Conservation (phyloP, 2,329 filamentous ascomycete genomes). For the Paramyrothecium roridum region DNA sequence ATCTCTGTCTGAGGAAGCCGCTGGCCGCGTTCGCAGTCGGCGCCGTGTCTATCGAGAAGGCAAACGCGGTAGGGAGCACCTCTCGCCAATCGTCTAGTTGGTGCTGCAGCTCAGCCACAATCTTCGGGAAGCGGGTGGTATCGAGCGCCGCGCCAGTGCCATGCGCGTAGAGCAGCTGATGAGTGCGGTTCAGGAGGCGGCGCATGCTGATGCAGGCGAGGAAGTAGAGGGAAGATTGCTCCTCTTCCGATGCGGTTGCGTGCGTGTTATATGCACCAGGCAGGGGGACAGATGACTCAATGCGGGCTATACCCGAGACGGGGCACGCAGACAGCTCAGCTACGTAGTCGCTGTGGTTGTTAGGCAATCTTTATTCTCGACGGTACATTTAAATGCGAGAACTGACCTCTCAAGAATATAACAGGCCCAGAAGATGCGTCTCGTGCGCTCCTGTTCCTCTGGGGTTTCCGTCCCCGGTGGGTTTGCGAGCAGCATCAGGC, state of each 20-base stretch:
- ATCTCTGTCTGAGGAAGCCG: slow-evolving; percentile 46
- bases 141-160: slow-evolving; percentile 42
- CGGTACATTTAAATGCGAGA: too few relatives aligned
- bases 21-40: slow-evolving; percentile 36
- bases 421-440: slow-evolving; percentile 52
- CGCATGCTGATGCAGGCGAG: slow-evolving; percentile 51
- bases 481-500: slow-evolving; percentile 45
- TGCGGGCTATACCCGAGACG: slow-evolving; percentile 45
- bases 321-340: slow-evolving; percentile 49
- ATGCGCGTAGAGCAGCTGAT: slow-evolving; percentile 46
- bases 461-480: slow-evolving; percentile 25
- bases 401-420: slow-evolving; percentile 49
- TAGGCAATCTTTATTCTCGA: background rate
- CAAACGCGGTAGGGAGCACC: slow-evolving; percentile 38
- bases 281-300: slow-evolving; percentile 47
- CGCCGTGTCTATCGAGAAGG: slow-evolving; percentile 31
- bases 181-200: slow-evolving; percentile 43
- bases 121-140: slow-evolving; percentile 39
- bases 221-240: slow-evolving; percentile 49
- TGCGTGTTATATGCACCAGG: slow-evolving; percentile 46
- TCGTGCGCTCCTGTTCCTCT: slow-evolving; percentile 43
- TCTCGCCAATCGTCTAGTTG: slow-evolving; percentile 48
- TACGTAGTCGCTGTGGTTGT: slow-evolving; percentile 40
- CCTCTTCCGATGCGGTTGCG: slow-evolving; percentile 29
- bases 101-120: slow-evolving; percentile 45